Conservation (phyloP, 352 stramenopile species). For the Thraustochytrium striatum region DNA sequence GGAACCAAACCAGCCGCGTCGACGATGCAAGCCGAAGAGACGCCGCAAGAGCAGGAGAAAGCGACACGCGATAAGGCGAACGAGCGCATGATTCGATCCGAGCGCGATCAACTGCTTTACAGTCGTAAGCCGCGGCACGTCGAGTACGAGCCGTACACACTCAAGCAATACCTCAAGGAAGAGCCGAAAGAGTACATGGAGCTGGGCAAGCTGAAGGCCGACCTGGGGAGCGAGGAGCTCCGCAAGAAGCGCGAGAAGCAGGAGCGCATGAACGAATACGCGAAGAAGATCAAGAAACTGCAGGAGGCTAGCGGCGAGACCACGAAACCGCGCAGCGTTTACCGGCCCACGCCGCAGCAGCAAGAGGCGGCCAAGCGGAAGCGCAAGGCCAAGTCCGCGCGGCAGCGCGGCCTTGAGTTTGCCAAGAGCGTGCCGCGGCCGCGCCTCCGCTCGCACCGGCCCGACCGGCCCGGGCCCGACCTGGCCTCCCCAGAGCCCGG, state of each 20-base stretch:
- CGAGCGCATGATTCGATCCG: constrained; percentile 21
- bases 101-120: constrained; percentile 38
- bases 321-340: neutral
- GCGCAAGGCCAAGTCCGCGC: constrained; percentile 33
- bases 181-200: constrained; percentile 44
- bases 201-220: constrained; percentile 44
- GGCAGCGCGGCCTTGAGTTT: constrained; percentile 44
- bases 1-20: neutral
- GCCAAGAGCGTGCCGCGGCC: constrained; percentile 39
- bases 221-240: constrained; percentile 40
- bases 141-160: constrained; percentile 44
- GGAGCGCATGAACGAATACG: constrained; percentile 38
- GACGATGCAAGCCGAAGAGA: neutral
- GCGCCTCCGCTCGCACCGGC: neutral
- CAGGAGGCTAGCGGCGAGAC: neutral
- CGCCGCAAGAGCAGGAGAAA: neutral
- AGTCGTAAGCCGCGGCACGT: constrained; percentile 30
- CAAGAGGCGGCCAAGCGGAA: constrained; percentile 14
- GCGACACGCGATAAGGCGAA: constrained; percentile 1
- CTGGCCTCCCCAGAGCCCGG: too few species aligned
- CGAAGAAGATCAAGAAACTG: constrained; percentile 5
- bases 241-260: constrained; percentile 35
- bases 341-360: neutral
- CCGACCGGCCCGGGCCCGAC: neutral
- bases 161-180: constrained; percentile 44